phyloP scores from a whole-genome alignment of 164 flowering plant genomes.

The Tinospora cordifolia region DNA sequence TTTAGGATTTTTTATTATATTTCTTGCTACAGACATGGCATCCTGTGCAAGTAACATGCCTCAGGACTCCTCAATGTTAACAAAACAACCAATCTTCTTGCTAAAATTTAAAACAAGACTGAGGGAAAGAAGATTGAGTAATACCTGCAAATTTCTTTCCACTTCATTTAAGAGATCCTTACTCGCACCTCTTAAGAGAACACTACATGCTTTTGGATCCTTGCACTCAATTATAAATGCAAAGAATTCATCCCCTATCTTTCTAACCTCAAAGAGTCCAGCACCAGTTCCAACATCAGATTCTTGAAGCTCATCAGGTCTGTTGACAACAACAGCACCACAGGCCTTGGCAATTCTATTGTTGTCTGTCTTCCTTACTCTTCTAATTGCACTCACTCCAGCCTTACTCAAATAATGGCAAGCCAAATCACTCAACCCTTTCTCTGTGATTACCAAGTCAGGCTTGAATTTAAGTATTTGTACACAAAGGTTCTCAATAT shows the following conservation, averaged over 20 bases:
- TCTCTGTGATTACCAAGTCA: conserved; percentile 87
- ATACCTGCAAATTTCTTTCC: conserved; percentile 90
- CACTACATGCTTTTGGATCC: conserved; percentile 92
- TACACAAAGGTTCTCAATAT: conserved; percentile 58
- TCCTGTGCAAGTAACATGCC: conserved; percentile 39
- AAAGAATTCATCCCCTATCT: conserved; percentile 94
- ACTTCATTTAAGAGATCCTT: conserved; percentile 97
- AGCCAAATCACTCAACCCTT: conserved; percentile 92
- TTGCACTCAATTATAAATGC: conserved; percentile 80
- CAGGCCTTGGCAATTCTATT: conserved; percentile 95
- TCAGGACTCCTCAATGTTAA: neutral
- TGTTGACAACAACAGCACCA: conserved; percentile 87
- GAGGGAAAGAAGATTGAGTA: neutral
- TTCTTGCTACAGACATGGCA: conserved; percentile 93
- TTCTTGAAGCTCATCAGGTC: conserved; percentile 95
- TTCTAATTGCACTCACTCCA: conserved; percentile 90
- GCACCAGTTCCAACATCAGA: conserved; percentile 94
- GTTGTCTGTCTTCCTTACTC: conserved; percentile 88
- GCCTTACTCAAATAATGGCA: conserved; percentile 91
- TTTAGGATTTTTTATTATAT: conserved; percentile 85
- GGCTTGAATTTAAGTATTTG: conserved; percentile 88
- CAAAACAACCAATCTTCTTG: neutral
- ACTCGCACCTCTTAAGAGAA: conserved; percentile 89
- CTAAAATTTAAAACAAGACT: neutral
- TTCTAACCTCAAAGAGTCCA: conserved; percentile 89